A percentile compares a stretch with the other conserved stretches of the same genome.
These are phyloP conservation scores for Priceomyces medius DNA, from an alignment of 805 yeast species.

Conservation along the genomic window DNA sequence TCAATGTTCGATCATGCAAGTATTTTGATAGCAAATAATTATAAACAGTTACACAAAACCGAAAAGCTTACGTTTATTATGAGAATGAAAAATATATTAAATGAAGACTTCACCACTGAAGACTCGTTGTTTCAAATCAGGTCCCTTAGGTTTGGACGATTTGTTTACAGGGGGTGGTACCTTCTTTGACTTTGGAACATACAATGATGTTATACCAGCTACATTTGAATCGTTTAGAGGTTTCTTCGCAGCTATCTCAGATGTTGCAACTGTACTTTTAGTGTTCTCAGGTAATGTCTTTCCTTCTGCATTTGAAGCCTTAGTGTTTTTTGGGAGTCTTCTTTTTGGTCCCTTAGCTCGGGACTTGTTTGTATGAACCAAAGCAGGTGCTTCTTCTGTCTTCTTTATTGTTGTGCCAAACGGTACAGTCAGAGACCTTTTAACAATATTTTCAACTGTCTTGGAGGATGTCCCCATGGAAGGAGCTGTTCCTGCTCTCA, in stretches of 20 bases:
- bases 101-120: slow-evolving; percentile 34
- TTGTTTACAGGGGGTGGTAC: slow-evolving; percentile 24
- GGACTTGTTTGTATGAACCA: slow-evolving; percentile 45
- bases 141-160: slow-evolving; percentile 20
- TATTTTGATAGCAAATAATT: neutral
- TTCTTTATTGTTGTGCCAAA: slow-evolving; percentile 1
- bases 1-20: too few species aligned
- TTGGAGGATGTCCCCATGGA: slow-evolving; percentile 1
- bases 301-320: neutral
- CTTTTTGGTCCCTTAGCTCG: slow-evolving; percentile 55
- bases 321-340: slow-evolving; percentile 37
- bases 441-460: slow-evolving; percentile 2
- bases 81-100: neutral
- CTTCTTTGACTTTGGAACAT: slow-evolving; percentile 7
- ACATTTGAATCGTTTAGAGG: neutral
- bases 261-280: neutral
- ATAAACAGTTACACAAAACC: neutral
- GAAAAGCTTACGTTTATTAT: neutral
- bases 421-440: slow-evolving; percentile 1
- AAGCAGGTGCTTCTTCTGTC: slow-evolving; percentile 20
- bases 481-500: slow-evolving; percentile 31
- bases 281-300: slow-evolving; percentile 1
- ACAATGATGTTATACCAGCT: neutral
- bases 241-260: neutral
- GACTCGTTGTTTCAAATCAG: slow-evolving; percentile 23